Evolutionary conservation across 148 eudicot genomes (phyloP).

Genomic region (Rhododendron kiyosumense): DNA sequence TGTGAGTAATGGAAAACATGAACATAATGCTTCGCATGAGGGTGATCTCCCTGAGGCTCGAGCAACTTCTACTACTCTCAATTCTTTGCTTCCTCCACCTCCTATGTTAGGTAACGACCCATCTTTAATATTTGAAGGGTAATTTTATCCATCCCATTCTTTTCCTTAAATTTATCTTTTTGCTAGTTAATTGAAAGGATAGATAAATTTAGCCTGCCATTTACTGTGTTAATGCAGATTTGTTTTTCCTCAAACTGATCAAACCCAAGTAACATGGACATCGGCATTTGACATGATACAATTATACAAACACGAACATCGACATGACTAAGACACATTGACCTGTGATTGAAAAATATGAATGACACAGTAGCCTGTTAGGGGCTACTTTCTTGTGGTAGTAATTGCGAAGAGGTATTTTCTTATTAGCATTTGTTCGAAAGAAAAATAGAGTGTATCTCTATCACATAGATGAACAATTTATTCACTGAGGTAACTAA

Average conservation of each 20-base stretch:
- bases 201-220: background rate
- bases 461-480: background rate
- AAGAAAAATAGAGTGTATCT: background rate
- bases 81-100: slow-evolving; percentile 43
- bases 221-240: background rate
- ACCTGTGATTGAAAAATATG: background rate
- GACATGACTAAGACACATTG: background rate
- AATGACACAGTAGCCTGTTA: background rate
- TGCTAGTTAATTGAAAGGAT: background rate
- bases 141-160: background rate
- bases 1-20: slow-evolving; percentile 18
- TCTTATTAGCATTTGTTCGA: background rate
- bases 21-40: slow-evolving; percentile 6
- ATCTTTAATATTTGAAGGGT: background rate
- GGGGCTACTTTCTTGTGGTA: background rate
- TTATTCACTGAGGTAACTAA: background rate
- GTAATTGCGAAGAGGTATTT: background rate
- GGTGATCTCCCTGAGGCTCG: slow-evolving; percentile 18
- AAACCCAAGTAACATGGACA: background rate
- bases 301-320: background rate
- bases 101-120: slow-evolving; percentile 29
- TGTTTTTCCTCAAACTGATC: background rate
- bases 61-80: slow-evolving; percentile 15
- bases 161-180: background rate
- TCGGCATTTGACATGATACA: background rate